Evolutionary conservation across 1,284 basidiomycete species (phyloP), one percentile per base, ranked within the genome.

Genomic region (Meira miltonrushii): DNA sequence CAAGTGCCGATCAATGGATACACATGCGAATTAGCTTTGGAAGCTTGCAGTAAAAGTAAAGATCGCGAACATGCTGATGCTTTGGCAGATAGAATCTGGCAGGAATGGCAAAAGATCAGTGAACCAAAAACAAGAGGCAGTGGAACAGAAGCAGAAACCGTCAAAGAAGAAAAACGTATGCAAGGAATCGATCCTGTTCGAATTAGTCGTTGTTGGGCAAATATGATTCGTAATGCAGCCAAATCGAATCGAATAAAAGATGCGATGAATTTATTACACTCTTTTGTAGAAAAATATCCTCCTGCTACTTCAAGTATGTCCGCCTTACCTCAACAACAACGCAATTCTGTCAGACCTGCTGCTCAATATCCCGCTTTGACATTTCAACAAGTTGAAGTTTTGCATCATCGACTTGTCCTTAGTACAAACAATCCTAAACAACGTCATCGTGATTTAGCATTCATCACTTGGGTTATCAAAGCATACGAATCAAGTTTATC

Each of bases 1-100:
- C 54, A 56, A 1, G 37, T 71, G 10, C 13, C 37, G 51, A 60
- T 71, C 11, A 74, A 74, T 54, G 69, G 65, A 39, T 67, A 68
- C 52, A 68, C 70, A 1, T 64, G 33, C 33, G 39, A 58, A n/a
- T 54, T 72, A 11, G 38, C 71, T 0, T 54, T 76, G 12, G 61
- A 69, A n/a, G 58, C 59, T 3, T 62, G 58, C 28, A 46, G 49
- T 11, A 8, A n/a, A 17, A 39, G 37, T 21, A 47, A 25, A 12
- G 38, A 39, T 5, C 59, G 54, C 11, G 23, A 48, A 28, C 8
- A 39, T 19, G 50, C 57, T 1, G 49, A 40, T 19, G 10, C 17
- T 0, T 33, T 66, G 1, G 65, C 65, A 0, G 28, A 58, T 4
- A 57, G 55, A 1, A 55, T 66, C 2, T 75, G 74, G 74, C 10